Conservation (phyloP, 192 early-diverging fungal species). For the Pilobolus umbonatus region DNA sequence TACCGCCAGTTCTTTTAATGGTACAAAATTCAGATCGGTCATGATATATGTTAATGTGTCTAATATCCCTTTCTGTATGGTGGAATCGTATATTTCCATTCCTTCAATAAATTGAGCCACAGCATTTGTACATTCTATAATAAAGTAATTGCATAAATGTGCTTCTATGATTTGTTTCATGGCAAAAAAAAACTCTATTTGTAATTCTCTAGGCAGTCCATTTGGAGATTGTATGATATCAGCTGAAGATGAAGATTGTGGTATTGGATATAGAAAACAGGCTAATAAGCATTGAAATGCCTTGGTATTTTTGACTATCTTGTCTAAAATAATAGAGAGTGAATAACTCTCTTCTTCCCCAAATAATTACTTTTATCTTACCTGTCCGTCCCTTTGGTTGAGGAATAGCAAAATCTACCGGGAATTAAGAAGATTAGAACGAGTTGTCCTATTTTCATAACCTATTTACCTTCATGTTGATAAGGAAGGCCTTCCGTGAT, state of each 20-base stretch:
- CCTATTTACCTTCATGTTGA: conserved; percentile 47
- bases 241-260: no score
- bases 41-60: conserved; percentile 51
- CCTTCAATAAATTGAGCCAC: conserved; percentile 50
- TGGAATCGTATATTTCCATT: conserved; percentile 40
- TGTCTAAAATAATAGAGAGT: conserved; percentile 25
- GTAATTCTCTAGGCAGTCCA: conserved; percentile 25
- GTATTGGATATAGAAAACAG: conserved; percentile 39
- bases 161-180: conserved; percentile 38
- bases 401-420: conserved; percentile 45
- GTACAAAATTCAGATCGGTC: conserved; percentile 57
- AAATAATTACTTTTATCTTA: conserved; percentile 1
- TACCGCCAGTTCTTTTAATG: conserved; percentile 54
- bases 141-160: conserved; percentile 57
- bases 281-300: conserved; percentile 45
- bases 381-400: conserved; percentile 2
- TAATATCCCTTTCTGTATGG: conserved; percentile 44
- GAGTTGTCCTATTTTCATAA: not conserved
- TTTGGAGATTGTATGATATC: no score
- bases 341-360: not conserved
- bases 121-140: conserved; percentile 42
- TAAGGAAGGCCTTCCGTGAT: conserved; percentile 45
- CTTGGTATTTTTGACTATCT: conserved; percentile 42
- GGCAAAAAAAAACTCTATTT: conserved; percentile 28
- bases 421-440: not conserved